Evolutionary conservation across 352 stramenopile species (phyloP), one percentile per base, ranked within the genome.

Genomic region (Globisporangium emineosum): DNA sequence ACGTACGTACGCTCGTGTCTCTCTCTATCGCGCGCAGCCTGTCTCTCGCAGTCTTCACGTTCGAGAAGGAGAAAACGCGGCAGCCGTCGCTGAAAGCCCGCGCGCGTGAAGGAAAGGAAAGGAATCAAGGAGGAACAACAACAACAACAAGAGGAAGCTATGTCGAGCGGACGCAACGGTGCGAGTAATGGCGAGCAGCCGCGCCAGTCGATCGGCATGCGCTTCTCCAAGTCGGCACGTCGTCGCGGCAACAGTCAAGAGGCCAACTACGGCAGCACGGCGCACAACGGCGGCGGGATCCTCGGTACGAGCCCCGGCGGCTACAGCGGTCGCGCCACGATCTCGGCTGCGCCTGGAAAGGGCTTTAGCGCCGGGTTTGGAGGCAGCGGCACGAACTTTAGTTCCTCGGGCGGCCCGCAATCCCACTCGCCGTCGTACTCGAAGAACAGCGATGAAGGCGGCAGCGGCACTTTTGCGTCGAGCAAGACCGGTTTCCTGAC

Each of bases 401-500:
- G 63, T 35, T 58, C 63, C 47, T 63, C 56, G 23, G 64, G 50
- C 7, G 57, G 52, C 9, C 32, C 64, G 45, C 33, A 29, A 19
- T 55, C 64, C 12, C 57, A 69, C 37, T 65, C 64, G 23, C 57
- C 58, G 19, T 65, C 63, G 23, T 66, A 57, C 35, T 47, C 33
- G 12, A 58, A 59, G 32, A 52, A 19, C 30, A 40, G 42, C 2
- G 83, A 81, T 52, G 74, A 79, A 2, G 76, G 72, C n/a, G 27
- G 67, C 60, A 55, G 29, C 27, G 50, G 43, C 59, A 71, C 72
- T n/a, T 94, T 93, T 55, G 84, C 90, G 33, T 84, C 78, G 9
- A 90, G 79, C 64, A 95, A 95, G 64, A 95, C 86, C 43, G 86
- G 86, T 7, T 93, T 92, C 63, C 72, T 95, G 12, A 93, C 84